These are phyloP conservation scores for Thelephora terrestris DNA, from an alignment of 1,284 basidiomycete genomes.

Conservation along the genomic window DNA sequence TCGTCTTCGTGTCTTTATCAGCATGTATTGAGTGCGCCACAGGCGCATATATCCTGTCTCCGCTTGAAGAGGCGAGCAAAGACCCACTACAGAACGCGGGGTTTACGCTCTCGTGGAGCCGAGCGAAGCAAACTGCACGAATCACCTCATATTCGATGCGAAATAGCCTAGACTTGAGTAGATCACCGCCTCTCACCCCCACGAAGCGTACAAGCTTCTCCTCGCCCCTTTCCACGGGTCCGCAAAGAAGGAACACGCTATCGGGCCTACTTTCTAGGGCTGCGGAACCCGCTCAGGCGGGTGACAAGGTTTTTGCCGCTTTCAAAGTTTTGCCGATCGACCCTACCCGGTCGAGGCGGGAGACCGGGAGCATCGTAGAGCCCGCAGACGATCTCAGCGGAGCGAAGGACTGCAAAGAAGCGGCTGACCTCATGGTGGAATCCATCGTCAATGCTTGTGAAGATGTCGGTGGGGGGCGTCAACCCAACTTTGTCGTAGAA, in stretches of 20 bases:
- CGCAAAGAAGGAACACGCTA: conserved; percentile 15
- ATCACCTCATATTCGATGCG: conserved; percentile 77
- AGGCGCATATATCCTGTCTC: conserved; percentile 87
- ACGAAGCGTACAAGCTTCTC: conserved; percentile 6
- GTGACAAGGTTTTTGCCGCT: conserved; percentile 45
- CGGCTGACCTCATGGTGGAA: conserved; percentile 65
- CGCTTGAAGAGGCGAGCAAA: conserved; percentile 81
- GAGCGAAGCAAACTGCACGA: conserved; percentile 53
- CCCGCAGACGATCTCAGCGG: conserved; percentile 49
- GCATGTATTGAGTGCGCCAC: conserved; percentile 5
- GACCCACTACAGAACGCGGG: conserved; percentile 83
- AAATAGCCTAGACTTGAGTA: conserved; percentile 41
- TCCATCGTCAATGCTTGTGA: conserved; percentile 59
- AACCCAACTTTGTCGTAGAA: conserved; percentile 42
- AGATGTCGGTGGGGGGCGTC: conserved; percentile 41
- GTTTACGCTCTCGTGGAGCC: conserved; percentile 69
- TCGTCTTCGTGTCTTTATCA: neutral
- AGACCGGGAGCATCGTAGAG: conserved; percentile 44
- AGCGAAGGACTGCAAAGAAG: conserved; percentile 66
- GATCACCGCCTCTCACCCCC: conserved; percentile 17
- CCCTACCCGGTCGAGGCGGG: conserved; percentile 43
- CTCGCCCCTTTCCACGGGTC: conserved; percentile 4
- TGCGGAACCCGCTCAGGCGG: conserved; percentile 21
- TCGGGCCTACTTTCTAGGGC: conserved; percentile 26
- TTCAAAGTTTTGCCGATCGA: conserved; percentile 72